Percentiles rank a stretch among this genome's conserved stretches.
phyloP scores from a whole-genome alignment of 202 grass and related monocot genomes.

The Hordeum pubiflorum region DNA sequence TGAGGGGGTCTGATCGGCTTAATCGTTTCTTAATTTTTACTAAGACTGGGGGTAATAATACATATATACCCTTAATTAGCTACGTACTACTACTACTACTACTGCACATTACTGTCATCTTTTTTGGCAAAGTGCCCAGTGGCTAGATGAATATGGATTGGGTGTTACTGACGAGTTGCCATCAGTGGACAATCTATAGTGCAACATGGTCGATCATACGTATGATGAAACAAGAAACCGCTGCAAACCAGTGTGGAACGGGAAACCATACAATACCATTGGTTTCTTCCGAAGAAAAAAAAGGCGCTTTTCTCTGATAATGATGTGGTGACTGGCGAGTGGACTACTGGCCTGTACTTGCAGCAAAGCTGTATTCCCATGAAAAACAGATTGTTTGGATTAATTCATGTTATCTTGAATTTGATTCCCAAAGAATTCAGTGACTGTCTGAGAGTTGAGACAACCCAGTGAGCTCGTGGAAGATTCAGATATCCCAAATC shows the following conservation, averaged over 20 bases:
- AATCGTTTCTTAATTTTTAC: constrained; percentile 8
- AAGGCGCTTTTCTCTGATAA: constrained; percentile 42
- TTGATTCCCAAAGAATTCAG: no score
- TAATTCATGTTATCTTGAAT: not conserved
- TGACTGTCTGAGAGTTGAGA: not conserved
- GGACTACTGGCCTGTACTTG: constrained; percentile 1
- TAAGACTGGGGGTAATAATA: not conserved
- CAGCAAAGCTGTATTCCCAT: constrained; percentile 2
- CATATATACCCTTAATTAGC: no score
- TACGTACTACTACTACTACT: not conserved
- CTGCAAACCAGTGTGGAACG: not conserved
- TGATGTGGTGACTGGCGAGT: constrained; percentile 22
- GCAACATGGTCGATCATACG: not conserved
- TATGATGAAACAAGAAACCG: constrained; percentile 25
- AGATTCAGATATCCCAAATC: not conserved
- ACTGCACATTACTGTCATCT: constrained; percentile 21
- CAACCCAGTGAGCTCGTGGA: not conserved
- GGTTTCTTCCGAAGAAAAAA: constrained; percentile 6
- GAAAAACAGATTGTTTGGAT: not conserved
- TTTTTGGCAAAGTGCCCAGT: constrained; percentile 27
- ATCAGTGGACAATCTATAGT: constrained; percentile 4
- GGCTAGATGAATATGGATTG: constrained; percentile 29
- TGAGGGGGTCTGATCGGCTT: not conserved
- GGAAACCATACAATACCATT: constrained; percentile 27
- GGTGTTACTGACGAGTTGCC: constrained; percentile 10